Evolutionary conservation across 208 protist genomes (phyloP), one percentile per base, ranked within the genome.

Genomic region (Herpetomonas samuelpessoai): DNA sequence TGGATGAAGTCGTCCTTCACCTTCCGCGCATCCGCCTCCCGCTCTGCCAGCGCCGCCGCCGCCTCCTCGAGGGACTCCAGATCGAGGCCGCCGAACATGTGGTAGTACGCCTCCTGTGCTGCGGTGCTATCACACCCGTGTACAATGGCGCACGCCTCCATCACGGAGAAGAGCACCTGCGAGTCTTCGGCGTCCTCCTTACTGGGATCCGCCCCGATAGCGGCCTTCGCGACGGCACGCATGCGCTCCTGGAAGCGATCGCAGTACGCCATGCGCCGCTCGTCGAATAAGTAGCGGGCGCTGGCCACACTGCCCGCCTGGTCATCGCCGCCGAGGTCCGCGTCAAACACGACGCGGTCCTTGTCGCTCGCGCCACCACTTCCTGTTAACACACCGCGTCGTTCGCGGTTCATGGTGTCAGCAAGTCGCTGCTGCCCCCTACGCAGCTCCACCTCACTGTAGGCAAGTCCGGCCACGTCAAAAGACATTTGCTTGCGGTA

Each of bases 231-330:
- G 27, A 57, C 44, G 19, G 55, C 57, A 27, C 76, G 75, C 56
- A 95, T 87, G 49, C 88, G 92, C 18, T n/a, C 57, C 62, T 92
- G 83, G 65, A 95, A 95, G 24, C 85, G 82, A 54, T 95, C 88
- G 59, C 84, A 95, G 66, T 83, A 95, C 52, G 74, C 70, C 74
- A 95, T 75, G 26, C 88, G 82, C 16, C 30, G 61, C 58, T 95
- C 83, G 46, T 91, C 79, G 66, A 95, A 95, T 19, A 95, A 62
- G 58, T 78, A 95, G 9, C 88, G 82, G 31, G 88, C 88, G 57
- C 79, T 88, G 6, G 60, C 63, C 18, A 93, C 78, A 48, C 88
- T 79, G 9, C 80, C 68, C n/a, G 83, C 77, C 22, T 76, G 65
- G 12, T 77, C 58, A 44, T 94, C 84, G 35, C 35, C 35, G 35